Evolutionary conservation across 2,329 filamentous ascomycete species (phyloP), one percentile per base, ranked within the genome.

Genomic region (Ascochyta clinopodiicola): DNA sequence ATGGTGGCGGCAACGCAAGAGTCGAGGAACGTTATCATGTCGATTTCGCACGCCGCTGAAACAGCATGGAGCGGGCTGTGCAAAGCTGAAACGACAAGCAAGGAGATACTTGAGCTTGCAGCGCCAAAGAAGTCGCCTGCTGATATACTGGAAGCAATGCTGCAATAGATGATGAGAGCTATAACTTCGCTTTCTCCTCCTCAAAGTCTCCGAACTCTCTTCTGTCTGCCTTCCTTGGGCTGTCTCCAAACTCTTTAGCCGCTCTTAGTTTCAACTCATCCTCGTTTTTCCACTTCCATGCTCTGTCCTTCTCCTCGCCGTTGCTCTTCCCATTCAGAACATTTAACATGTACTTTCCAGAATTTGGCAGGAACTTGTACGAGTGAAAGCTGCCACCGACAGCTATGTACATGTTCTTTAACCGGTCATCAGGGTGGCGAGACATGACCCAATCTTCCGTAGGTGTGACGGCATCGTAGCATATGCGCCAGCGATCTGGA

Each of bases 341-440:
- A 31, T 84, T 78, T 27, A 78, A 75, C 52, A 86, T 77, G 69
- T 88, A 88, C 54, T 83, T 81, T 3, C 86, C 86, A 59, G 87
- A 82, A 22, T 82, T 82, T 0, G 86, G 86, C 24, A 88, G 75
- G 65, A 90, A 87, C 69, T 88, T 88, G 81, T 83, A 88, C 27
- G 82, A 82, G 66, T 88, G 86, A 59, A 88, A 71, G 12, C 84
- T 87, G 1, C 86, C 86, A 12, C 84, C 86, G 0, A 82, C 83
- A 0, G 86, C 86, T 22, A 89, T 69, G 69, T 82, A 87, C 13
- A 89, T 71, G 55, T 84, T 84, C 69, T 68, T 19, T 66, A 82
- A 62, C 9, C 78, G 72, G 6, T 78, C 71, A 57, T 84, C 78
- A 2, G 84, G 80, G 66, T 83, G 80, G 27, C 60, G 70, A 7